Evolutionary conservation across 2,329 filamentous ascomycete species (phyloP), one percentile per base, ranked within the genome.

Genomic region (Ilyonectria robusta): DNA sequence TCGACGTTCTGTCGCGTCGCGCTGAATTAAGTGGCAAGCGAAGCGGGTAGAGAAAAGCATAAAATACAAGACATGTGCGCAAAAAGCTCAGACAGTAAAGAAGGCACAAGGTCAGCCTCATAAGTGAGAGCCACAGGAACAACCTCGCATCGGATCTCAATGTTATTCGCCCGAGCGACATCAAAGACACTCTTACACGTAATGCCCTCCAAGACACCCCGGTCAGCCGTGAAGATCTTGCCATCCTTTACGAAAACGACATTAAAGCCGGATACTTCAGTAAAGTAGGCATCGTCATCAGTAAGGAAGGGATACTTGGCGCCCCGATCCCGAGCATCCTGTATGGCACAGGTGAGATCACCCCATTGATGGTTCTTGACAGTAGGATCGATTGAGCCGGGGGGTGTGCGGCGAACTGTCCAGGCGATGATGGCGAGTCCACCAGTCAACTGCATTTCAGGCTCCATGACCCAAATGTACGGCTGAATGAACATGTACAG

Each of bases 311-410:
- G 84, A 59, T 86, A 86, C 1, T 67, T 73, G 0, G 84, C 84
- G 0, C 81, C 83, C 1, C 85, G 82, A 66, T 87, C 85, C 0
- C 67, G 58, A 0, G 84, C 84, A 71, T 87, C 86, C 31, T 84
- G 80, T 64, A 87, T 70, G 0, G 78, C 84, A 0, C 84, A 76
- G 1, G 78, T 81, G 2, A 86, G 72, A 72, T 87, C 85, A 1
- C 84, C 84, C 85, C 84, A 87, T 62, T 86, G 82, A n/a, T 85
- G 74, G 68, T 86, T 86, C 79, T 87, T 87, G 37, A 87, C 77
- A 0, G 84, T 86, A 0, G 85, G 85, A 68, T 87, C 85, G 5
- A 87, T 83, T 1, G 81, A 76, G 0, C 83, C 84, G 0, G 84
- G 83, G 0, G 85, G 83, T 0, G 78, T 78, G 1, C 84, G 75